Evolutionary conservation across 192 early-diverging fungal genomes (phyloP).

Genomic region (Allomyces macrogynus): DNA sequence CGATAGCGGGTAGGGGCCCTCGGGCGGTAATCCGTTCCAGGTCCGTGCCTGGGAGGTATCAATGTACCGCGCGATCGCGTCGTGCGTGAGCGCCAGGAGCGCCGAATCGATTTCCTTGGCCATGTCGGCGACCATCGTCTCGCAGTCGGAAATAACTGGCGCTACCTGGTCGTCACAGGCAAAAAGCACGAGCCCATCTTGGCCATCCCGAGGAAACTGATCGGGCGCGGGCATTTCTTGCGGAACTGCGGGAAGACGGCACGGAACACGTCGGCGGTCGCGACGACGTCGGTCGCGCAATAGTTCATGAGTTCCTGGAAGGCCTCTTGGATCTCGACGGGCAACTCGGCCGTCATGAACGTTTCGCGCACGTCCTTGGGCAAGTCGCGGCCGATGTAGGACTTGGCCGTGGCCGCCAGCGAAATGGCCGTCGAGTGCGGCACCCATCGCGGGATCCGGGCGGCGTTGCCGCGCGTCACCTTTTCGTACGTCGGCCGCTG

Average conservation of each 20-base stretch:
- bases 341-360: slow-evolving; percentile 33
- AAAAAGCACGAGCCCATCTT: slow-evolving; percentile 73
- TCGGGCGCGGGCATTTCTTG: slow-evolving; percentile 77
- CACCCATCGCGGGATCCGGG: slow-evolving; percentile 17
- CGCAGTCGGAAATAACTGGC: slow-evolving; percentile 40
- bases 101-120: slow-evolving; percentile 21
- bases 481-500: slow-evolving; percentile 42
- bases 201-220: slow-evolving; percentile 75
- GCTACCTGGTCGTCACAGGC: slow-evolving; percentile 63
- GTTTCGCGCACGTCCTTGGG: slow-evolving; percentile 40
- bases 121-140: slow-evolving; percentile 27
- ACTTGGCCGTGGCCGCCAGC: slow-evolving; percentile 52
- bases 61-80: neutral
- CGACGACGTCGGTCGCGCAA: slow-evolving; percentile 68
- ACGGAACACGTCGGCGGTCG: slow-evolving; percentile 53
- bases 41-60: neutral
- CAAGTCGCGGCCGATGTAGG: slow-evolving; percentile 47
- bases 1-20: neutral
- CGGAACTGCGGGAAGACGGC: slow-evolving; percentile 46
- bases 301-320: slow-evolving; percentile 55
- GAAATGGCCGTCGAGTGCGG: slow-evolving; percentile 48
- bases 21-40: neutral
- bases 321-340: slow-evolving; percentile 31
- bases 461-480: neutral
- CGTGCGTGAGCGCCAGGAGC: slow-evolving; percentile 15